phyloP scores from a whole-genome alignment of 1,284 basidiomycete species.

The Leccinum pachyderme region DNA sequence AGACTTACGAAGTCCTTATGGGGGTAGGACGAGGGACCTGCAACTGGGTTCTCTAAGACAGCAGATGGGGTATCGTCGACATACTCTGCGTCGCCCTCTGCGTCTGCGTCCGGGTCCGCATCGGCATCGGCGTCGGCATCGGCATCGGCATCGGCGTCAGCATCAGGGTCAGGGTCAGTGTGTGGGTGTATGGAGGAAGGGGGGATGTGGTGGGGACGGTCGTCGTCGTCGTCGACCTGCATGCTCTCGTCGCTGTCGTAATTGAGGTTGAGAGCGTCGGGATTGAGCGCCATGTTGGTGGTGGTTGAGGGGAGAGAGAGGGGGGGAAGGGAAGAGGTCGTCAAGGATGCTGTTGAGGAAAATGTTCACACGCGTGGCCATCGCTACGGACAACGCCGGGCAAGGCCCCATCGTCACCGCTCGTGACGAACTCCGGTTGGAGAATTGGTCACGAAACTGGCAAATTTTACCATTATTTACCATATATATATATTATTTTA shows the following conservation, averaged over 20 bases:
- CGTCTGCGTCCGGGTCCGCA: slow-evolving; percentile 34
- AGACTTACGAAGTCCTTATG: slow-evolving; percentile 29
- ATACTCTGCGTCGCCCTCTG: slow-evolving; percentile 42
- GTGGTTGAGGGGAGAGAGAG: slow-evolving; percentile 33
- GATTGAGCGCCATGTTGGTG: slow-evolving; percentile 35
- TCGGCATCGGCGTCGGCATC: slow-evolving; percentile 40
- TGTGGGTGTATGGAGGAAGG: slow-evolving; percentile 20
- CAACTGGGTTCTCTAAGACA: slow-evolving; percentile 31
- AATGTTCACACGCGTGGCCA: slow-evolving; percentile 67
- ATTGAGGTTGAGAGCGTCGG: slow-evolving; percentile 37
- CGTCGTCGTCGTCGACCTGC: slow-evolving; percentile 48
- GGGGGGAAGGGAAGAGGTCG: slow-evolving; percentile 43
- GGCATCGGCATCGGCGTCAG: slow-evolving; percentile 38
- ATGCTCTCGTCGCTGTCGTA: slow-evolving; percentile 43
- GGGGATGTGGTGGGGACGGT: slow-evolving; percentile 26
- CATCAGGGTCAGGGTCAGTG: slow-evolving; percentile 30
- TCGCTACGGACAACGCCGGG: slow-evolving; percentile 72
- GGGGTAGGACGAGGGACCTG: slow-evolving; percentile 32
- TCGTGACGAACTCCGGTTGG: slow-evolving; percentile 42
- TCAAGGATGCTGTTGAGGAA: slow-evolving; percentile 65
- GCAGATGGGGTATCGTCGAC: slow-evolving; percentile 31
- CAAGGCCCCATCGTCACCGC: slow-evolving; percentile 66
- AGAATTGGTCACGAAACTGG: slow-evolving; percentile 32
- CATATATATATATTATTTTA: neutral
- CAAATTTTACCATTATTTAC: slow-evolving; percentile 19